phyloP scores from a whole-genome alignment of 805 yeast genomes.

The Saccharomyces paradoxus region DNA sequence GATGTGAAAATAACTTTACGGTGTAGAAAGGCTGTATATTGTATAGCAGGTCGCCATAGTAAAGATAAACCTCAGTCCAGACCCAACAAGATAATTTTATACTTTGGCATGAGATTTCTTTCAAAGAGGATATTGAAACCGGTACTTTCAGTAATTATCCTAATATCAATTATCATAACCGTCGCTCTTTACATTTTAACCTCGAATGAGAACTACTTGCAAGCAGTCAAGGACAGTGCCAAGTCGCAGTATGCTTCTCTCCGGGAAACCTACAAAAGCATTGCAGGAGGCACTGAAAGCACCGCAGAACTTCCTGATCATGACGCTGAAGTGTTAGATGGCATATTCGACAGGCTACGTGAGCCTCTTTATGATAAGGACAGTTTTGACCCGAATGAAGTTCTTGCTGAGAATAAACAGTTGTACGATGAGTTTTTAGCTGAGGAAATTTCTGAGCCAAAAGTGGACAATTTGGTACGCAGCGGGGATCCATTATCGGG shows the following conservation, averaged over 20 bases:
- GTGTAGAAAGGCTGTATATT: background rate
- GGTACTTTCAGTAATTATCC: background rate
- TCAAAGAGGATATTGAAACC: background rate
- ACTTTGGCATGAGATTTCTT: background rate
- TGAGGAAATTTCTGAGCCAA: constrained; percentile 41
- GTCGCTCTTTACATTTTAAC: background rate
- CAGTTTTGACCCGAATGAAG: constrained; percentile 5
- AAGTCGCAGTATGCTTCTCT: background rate
- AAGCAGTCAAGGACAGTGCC: background rate
- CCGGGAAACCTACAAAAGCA: background rate
- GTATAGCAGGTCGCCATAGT: background rate
- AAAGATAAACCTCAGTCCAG: background rate
- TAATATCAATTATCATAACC: background rate
- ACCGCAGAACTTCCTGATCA: background rate
- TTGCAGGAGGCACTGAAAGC: background rate
- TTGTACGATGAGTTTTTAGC: constrained; percentile 33
- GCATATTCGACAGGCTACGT: constrained; percentile 8
- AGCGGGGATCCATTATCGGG: constrained; percentile 20
- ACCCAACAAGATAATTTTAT: background rate
- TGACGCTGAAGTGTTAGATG: constrained; percentile 1
- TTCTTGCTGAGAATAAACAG: constrained; percentile 29
- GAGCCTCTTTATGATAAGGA: constrained; percentile 17
- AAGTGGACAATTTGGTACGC: constrained; percentile 31
- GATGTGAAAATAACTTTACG: background rate
- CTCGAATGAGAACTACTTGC: background rate